Base-by-base conservation (phyloP, 2,329 filamentous ascomycete species). In the Hymenoscyphus linearis region DNA sequence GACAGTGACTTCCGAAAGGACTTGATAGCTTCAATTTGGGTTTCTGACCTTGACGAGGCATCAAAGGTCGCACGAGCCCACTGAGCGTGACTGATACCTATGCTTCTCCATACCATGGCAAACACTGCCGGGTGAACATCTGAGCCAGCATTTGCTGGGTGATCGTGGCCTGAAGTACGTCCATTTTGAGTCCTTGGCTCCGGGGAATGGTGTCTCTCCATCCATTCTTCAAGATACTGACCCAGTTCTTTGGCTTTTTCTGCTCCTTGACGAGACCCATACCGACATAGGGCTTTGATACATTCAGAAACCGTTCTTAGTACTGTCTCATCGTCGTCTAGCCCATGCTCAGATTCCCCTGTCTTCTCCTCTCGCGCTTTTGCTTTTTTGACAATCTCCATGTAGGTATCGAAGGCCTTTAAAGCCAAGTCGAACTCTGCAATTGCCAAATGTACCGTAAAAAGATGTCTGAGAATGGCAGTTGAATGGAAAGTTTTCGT, bases 401-500 rank as follows among this genome's bases (percentile, higher is more conserved):
- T 79, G 74, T 98, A 99, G 0, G 93, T 93, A 73, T 96, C 89
- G 65, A 97, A 90, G 0, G 95, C 90, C 71, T 92, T 92, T 73
- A 96, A 87, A 1, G 93, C 93, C 55, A 98, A 79, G 60, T 96
- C 91, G 67, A 97, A 98, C 68, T 99, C 93, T 9, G 92, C 91
- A 18, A 97, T 80, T 2, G 91, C 85, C 18, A 93, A 80, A 73
- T 99, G 95, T 1, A 96, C 88, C 12, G 86, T 88, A 72, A 98
- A 98, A 0, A 99, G 80, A 69, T 93, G 85, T 61, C 93, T 84
- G 34, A 99, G 78, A 64, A 98, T 90, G 10, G 91, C 80, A 1
- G 93, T 96, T 1, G 95, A 99, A 75, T 99, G 95, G 71, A 95
- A 99, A 0, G 93, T 96, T 74, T 95, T 96, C 10, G 89, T 91